Base-by-base conservation (phyloP, 73 alveolate genomes). In the Paramecium caudatum region DNA sequence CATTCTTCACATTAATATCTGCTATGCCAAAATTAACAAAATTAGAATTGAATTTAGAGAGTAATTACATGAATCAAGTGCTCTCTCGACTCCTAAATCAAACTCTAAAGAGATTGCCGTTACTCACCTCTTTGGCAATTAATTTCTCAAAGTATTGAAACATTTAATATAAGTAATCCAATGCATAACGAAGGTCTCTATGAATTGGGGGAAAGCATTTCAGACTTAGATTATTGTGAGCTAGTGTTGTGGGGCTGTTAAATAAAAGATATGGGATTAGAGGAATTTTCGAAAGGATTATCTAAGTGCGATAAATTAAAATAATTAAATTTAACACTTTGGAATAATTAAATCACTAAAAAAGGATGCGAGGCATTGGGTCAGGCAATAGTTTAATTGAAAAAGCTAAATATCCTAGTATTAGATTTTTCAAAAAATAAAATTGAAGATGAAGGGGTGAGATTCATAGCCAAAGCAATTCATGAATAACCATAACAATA, bases 251-350 rank as follows among this genome's bases (percentile, higher is more conserved):
- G 88, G 88, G 68, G 88, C 8, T 74, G 46, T 3, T 43, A 36
- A 45, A 74, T 74, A 1, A 74, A 74, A 74, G 88, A 74, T 45
- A 36, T 27, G 9, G 88, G 88, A 41, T 23, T 74, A 16, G 88
- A 41, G 27, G 88, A 74, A 15, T 74, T 74, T 41, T 19, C 88
- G 2, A 74, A 74, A 19, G 65, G 65, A 27, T 41, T 74, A 43
- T 36, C 16, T 1, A 37, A 41, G 43, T 74, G 88, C 15, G 68
- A 74, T 6, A 74, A 21, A 23, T 6, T 74, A 21, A 74, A 74
- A 13, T 17, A 74, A 21, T 74, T 74, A 27, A 19, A 74, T 27
- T 39, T 74, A 16, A 74, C 47, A 6, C 12, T 74, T 12, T 74
- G 88, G 88, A 74, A 43, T 15, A 74, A 74, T 74, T 3, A 23